phyloP scores from a whole-genome alignment of 2,329 filamentous ascomycete genomes.

The Lachnellula arida region DNA sequence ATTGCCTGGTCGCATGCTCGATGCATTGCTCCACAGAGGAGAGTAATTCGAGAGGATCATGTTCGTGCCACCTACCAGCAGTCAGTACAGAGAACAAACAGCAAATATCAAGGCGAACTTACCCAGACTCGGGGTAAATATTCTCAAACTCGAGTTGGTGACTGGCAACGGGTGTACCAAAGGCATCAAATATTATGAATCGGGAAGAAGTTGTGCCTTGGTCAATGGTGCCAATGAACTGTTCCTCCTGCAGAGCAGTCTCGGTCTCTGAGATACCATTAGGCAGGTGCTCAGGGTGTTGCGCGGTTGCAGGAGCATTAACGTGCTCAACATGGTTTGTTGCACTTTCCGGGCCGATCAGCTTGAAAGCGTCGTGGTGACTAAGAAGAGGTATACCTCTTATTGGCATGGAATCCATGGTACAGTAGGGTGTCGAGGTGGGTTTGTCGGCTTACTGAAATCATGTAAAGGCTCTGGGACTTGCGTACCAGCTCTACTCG shows the following conservation, averaged over 20 bases:
- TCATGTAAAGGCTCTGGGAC: no score
- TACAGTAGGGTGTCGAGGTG: not conserved
- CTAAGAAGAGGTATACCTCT: conserved; percentile 7
- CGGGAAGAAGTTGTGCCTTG: conserved; percentile 86
- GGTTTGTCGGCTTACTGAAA: not conserved
- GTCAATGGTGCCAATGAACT: conserved; percentile 83
- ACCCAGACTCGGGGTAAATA: conserved; percentile 81
- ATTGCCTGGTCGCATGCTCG: conserved; percentile 64
- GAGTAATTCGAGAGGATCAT: conserved; percentile 72
- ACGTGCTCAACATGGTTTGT: conserved; percentile 24
- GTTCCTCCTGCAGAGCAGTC: conserved; percentile 37
- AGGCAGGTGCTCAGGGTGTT: conserved; percentile 19
- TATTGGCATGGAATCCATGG: conserved; percentile 20
- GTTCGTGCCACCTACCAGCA: conserved; percentile 70
- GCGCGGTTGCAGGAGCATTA: conserved; percentile 6
- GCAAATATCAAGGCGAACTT: conserved; percentile 35
- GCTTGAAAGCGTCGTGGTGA: conserved; percentile 2
- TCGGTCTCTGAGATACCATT: conserved; percentile 16
- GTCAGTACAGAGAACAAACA: conserved; percentile 10
- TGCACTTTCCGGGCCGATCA: conserved; percentile 2
- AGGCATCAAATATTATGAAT: conserved; percentile 83
- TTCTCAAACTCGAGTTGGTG: conserved; percentile 87
- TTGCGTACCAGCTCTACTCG: no score
- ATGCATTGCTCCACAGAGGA: conserved; percentile 71
- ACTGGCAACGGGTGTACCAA: conserved; percentile 71